Evolutionary conservation across 2,329 filamentous ascomycete genomes (phyloP).

Genomic region (Aureobasidium sp.): DNA sequence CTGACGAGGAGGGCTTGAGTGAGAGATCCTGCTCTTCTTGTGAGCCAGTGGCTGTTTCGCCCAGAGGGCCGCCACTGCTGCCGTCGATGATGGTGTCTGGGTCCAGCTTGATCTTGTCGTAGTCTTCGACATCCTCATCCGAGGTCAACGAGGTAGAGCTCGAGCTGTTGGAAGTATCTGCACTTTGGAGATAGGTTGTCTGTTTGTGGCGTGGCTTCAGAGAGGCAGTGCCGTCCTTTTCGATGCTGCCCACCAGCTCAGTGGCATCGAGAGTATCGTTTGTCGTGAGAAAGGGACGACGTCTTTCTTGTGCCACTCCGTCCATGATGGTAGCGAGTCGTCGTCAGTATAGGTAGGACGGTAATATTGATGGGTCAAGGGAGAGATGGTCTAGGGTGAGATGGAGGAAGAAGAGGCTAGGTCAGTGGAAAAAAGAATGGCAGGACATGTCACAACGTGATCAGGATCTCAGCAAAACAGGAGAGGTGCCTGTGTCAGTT

Average conservation of each 20-base stretch:
- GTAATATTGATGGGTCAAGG: background rate
- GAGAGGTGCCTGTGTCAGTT: background rate
- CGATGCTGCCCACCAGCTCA: conserved; percentile 18
- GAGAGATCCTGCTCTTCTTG: conserved; percentile 1
- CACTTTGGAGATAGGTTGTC: background rate
- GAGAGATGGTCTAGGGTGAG: background rate
- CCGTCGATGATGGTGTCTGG: conserved; percentile 29
- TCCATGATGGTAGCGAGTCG: background rate
- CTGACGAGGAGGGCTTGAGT: background rate
- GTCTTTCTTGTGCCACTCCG: background rate
- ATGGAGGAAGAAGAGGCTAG: background rate
- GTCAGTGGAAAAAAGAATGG: background rate
- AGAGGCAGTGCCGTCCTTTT: conserved; percentile 16
- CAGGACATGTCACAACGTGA: background rate
- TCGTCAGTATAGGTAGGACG: background rate
- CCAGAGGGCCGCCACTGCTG: conserved; percentile 16
- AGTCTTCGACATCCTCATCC: conserved; percentile 33
- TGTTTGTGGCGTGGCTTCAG: conserved; percentile 13
- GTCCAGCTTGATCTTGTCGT: conserved; percentile 30
- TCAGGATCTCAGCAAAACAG: background rate
- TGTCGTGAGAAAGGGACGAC: conserved; percentile 15
- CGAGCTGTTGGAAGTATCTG: background rate
- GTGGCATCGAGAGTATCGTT: conserved; percentile 19
- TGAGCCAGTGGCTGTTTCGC: background rate
- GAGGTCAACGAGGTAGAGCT: conserved; percentile 9